These are phyloP conservation scores for Podila epicladia DNA, from an alignment of 192 early-diverging fungal genomes.

Conservation along the genomic window DNA sequence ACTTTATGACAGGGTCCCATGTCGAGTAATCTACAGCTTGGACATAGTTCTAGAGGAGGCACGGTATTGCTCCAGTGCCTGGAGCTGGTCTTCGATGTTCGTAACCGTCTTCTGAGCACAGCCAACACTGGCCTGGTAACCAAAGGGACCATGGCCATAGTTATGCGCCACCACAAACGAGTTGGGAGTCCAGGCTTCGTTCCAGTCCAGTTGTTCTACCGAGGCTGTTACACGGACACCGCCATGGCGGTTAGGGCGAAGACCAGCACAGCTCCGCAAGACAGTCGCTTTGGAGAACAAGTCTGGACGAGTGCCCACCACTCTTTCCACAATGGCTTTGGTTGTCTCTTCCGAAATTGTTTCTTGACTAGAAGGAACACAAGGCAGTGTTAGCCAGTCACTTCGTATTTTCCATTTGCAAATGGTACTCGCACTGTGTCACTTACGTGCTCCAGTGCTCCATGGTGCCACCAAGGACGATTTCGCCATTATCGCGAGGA, in stretches of 20 bases:
- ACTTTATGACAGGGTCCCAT: too few species aligned
- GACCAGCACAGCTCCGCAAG: slow-evolving; percentile 57
- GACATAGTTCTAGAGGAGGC: slow-evolving; percentile 1
- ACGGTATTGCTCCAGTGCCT: slow-evolving; percentile 5
- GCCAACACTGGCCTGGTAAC: slow-evolving; percentile 70
- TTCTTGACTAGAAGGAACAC: slow-evolving; percentile 21
- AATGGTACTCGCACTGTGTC: not conserved
- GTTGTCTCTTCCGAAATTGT: slow-evolving; percentile 43
- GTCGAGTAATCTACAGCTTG: slow-evolving; percentile 9
- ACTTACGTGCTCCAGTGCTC: slow-evolving; percentile 50
- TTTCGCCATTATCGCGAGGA: slow-evolving; percentile 78
- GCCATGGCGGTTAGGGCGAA: slow-evolving; percentile 62
- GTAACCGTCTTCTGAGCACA: slow-evolving; percentile 57
- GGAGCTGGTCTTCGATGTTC: slow-evolving; percentile 48
- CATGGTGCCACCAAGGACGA: slow-evolving; percentile 77
- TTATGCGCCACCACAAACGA: slow-evolving; percentile 63
- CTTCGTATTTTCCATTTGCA: too few species aligned
- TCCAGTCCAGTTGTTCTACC: slow-evolving; percentile 45
- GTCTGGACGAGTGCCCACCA: slow-evolving; percentile 50
- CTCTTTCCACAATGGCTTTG: slow-evolving; percentile 56
- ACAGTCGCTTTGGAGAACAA: slow-evolving; percentile 55
- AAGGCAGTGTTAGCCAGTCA: not conserved
- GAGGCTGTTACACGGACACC: slow-evolving; percentile 63
- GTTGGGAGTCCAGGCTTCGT: slow-evolving; percentile 18
- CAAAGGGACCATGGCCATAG: slow-evolving; percentile 75